Percentiles rank a stretch among this genome's conserved stretches.
These are phyloP conservation scores for Sechiopsis laciniata DNA, from an alignment of 306 rosid species.

Conservation along the genomic window DNA sequence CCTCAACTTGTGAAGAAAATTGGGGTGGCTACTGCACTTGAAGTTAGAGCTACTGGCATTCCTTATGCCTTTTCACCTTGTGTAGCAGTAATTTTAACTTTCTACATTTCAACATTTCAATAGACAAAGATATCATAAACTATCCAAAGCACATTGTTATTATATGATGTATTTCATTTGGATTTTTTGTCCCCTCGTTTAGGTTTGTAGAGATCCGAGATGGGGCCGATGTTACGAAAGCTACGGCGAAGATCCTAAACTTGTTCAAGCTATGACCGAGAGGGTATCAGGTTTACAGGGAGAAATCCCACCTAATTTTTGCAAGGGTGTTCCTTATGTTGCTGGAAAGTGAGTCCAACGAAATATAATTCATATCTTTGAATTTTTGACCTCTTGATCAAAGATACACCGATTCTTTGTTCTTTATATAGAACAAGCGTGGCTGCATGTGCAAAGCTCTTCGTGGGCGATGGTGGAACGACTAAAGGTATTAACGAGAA, in stretches of 20 bases:
- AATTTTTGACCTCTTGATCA: background rate
- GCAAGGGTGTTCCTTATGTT: conserved; percentile 1
- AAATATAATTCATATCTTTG: no score
- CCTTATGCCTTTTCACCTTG: background rate
- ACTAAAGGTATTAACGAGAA: conserved; percentile 32
- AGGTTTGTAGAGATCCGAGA: conserved; percentile 20
- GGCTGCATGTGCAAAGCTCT: conserved; percentile 37
- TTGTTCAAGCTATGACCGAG: conserved; percentile 18
- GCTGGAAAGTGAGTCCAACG: conserved; percentile 12
- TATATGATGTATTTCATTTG: background rate
- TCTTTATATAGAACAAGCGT: conserved; percentile 26
- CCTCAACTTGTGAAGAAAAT: conserved; percentile 3
- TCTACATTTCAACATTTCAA: background rate
- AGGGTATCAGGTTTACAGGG: conserved; percentile 17
- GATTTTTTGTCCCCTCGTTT: background rate
- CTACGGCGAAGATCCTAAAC: background rate
- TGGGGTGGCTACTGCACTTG: background rate
- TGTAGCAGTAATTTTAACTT: background rate
- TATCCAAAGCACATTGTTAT: background rate
- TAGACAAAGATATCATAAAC: background rate
- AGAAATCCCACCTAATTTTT: conserved; percentile 3
- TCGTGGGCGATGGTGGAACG: conserved; percentile 42
- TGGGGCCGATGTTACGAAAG: conserved; percentile 21
- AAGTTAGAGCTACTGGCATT: background rate
- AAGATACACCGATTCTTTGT: background rate